phyloP scores from a whole-genome alignment of 179 eudicot species.

The Spergularia azorica region DNA sequence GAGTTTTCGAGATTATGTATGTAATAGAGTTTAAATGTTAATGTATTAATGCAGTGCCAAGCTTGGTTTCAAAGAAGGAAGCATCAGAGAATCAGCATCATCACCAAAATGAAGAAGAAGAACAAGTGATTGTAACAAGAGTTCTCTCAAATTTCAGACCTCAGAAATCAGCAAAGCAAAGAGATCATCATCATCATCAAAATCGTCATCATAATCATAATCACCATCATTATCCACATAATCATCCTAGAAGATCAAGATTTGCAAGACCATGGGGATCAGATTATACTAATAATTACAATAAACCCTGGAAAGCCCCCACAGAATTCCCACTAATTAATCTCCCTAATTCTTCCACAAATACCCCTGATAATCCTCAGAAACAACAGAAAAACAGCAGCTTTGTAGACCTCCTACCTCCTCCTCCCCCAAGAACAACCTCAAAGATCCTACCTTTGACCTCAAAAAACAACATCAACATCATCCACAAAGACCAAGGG shows the following conservation, averaged over 20 bases:
- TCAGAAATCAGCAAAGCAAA: conserved; percentile 20
- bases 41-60: conserved; percentile 36
- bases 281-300: not conserved
- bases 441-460: conserved; percentile 48
- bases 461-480: not conserved
- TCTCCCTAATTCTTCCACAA: not conserved
- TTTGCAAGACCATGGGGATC: conserved; percentile 26
- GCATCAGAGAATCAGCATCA: conserved; percentile 1
- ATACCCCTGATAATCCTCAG: not conserved
- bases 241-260: conserved; percentile 30
- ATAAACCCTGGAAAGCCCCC: conserved; percentile 10
- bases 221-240: conserved; percentile 10
- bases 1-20: too few species aligned
- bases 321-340: not conserved
- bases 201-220: not conserved
- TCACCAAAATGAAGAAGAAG: conserved; percentile 25
- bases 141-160: conserved; percentile 32
- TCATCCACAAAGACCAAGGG: conserved; percentile 1
- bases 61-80: conserved; percentile 30
- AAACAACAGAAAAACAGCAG: conserved; percentile 10
- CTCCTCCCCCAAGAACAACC: conserved; percentile 43
- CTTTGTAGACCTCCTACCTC: conserved; percentile 46
- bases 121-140: conserved; percentile 31
- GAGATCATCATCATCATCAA: conserved; percentile 18
- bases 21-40: not conserved